phyloP scores from a whole-genome alignment of 306 rosid genomes.

The Heteromeles arbutifolia region DNA sequence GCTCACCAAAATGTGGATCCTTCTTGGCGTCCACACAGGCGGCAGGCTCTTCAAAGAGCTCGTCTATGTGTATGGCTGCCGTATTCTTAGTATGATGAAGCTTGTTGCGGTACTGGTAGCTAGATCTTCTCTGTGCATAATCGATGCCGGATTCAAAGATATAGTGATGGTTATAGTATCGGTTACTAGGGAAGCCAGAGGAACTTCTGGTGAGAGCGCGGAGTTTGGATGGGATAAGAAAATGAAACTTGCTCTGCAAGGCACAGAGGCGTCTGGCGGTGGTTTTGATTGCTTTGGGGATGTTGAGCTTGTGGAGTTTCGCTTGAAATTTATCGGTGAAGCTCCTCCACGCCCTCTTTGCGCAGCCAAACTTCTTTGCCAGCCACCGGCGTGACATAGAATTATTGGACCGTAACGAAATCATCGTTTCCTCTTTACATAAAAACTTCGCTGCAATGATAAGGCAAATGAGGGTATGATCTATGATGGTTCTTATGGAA shows the following conservation, averaged over 20 bases:
- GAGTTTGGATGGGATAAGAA: conserved; percentile 28
- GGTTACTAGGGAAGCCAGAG: not conserved
- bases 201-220: conserved; percentile 29
- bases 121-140: not conserved
- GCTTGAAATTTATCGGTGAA: conserved; percentile 32
- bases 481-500: not conserved
- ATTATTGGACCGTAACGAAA: not conserved
- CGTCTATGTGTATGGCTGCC: conserved; percentile 48
- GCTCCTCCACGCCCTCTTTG: conserved; percentile 56
- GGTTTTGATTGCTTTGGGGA: conserved; percentile 28
- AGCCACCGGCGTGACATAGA: conserved; percentile 36
- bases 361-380: conserved; percentile 49
- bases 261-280: conserved; percentile 34
- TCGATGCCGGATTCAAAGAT: not conserved
- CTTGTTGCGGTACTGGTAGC: conserved; percentile 6
- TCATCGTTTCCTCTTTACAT: not conserved
- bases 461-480: not conserved
- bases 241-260: conserved; percentile 21
- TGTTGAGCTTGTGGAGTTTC: conserved; percentile 35
- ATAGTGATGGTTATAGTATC: conserved; percentile 7
- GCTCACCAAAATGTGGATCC: not conserved
- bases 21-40: not conserved
- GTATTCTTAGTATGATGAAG: conserved; percentile 19
- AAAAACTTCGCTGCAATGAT: not conserved
- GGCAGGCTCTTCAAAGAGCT: conserved; percentile 35